Evolutionary conservation across 2,329 filamentous ascomycete species (phyloP).

Genomic region (Aspergillus aculeatus): DNA sequence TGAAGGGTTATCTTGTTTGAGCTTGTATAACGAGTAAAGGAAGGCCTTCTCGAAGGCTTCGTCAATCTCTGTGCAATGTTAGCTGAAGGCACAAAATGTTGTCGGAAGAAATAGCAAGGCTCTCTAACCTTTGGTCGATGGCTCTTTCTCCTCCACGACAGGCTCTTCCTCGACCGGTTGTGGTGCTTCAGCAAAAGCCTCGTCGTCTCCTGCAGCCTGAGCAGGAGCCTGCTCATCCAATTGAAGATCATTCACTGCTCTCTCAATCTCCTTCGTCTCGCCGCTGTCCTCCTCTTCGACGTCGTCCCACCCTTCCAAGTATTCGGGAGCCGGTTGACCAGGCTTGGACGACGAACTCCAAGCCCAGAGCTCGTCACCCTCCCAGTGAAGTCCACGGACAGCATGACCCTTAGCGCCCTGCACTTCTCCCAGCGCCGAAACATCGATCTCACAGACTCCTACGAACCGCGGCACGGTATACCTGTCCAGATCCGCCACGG

Average conservation of each 20-base stretch:
- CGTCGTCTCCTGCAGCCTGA: slow-evolving; percentile 14
- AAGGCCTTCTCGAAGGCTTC: slow-evolving; percentile 64
- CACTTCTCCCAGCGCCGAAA: slow-evolving; percentile 54
- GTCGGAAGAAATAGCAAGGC: slow-evolving; percentile 1
- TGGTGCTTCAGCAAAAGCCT: slow-evolving; percentile 13
- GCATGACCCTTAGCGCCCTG: slow-evolving; percentile 64
- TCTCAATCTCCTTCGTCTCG: slow-evolving; percentile 43
- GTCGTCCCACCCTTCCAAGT: slow-evolving; percentile 53
- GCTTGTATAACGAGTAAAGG: slow-evolving; percentile 60
- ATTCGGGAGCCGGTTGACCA: slow-evolving; percentile 53
- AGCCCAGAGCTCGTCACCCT: slow-evolving; percentile 67
- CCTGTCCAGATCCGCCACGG: slow-evolving; percentile 58
- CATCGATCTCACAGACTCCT: slow-evolving; percentile 64
- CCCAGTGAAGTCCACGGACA: slow-evolving; percentile 65
- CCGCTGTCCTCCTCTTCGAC: slow-evolving; percentile 28
- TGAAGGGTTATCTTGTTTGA: slow-evolving; percentile 56
- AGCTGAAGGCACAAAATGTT: background rate
- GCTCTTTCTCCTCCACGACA: slow-evolving; percentile 46
- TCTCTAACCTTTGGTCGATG: slow-evolving; percentile 56
- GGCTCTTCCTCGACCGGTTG: slow-evolving; percentile 29
- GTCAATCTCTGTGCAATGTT: slow-evolving; percentile 59
- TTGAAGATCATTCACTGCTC: slow-evolving; percentile 42
- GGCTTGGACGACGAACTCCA: slow-evolving; percentile 58
- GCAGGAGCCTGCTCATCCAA: slow-evolving; percentile 31
- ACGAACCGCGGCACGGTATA: slow-evolving; percentile 64